phyloP scores from a whole-genome alignment of 2,329 filamentous ascomycete genomes.

The Alternaria incomplexa region DNA sequence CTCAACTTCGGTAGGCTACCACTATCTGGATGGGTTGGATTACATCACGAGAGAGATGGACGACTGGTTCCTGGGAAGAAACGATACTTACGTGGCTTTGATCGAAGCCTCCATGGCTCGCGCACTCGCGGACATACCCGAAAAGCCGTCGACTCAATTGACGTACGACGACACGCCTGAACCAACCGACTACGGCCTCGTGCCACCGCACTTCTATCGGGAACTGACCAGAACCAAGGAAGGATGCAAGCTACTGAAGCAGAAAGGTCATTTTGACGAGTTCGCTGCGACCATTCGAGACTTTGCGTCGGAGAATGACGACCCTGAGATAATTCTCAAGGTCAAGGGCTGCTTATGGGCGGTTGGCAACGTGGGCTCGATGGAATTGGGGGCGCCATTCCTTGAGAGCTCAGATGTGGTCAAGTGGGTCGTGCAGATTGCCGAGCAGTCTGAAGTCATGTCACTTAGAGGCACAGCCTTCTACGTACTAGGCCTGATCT shows the following conservation, averaged over 20 bases:
- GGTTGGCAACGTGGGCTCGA: slow-evolving; percentile 95
- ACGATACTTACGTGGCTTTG: slow-evolving; percentile 92
- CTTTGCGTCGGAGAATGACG: slow-evolving; percentile 82
- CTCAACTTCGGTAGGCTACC: slow-evolving; percentile 95
- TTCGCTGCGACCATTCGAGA: slow-evolving; percentile 90
- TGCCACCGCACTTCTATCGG: slow-evolving; percentile 97
- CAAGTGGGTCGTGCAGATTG: slow-evolving; percentile 83
- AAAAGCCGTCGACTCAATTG: slow-evolving; percentile 60
- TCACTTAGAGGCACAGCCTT: slow-evolving; percentile 94
- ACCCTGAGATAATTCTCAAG: slow-evolving; percentile 84
- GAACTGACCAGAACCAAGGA: slow-evolving; percentile 92
- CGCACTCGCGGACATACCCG: slow-evolving; percentile 70
- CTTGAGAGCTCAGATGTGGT: slow-evolving; percentile 90
- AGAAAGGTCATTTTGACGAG: slow-evolving; percentile 96
- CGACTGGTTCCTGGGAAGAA: slow-evolving; percentile 97
- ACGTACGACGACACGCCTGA: slow-evolving; percentile 55
- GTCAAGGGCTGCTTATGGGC: slow-evolving; percentile 98
- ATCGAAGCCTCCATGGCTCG: slow-evolving; percentile 95
- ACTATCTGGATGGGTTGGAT: slow-evolving; percentile 94
- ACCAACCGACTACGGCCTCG: slow-evolving; percentile 60
- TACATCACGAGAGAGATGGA: slow-evolving; percentile 99
- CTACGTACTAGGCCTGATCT: slow-evolving; percentile 92
- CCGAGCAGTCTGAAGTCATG: slow-evolving; percentile 86
- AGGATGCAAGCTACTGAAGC: slow-evolving; percentile 84
- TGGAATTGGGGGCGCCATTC: slow-evolving; percentile 95